Conservation (phyloP, 192 early-diverging fungal genomes). For the Linnemannia schmuckeri region DNA sequence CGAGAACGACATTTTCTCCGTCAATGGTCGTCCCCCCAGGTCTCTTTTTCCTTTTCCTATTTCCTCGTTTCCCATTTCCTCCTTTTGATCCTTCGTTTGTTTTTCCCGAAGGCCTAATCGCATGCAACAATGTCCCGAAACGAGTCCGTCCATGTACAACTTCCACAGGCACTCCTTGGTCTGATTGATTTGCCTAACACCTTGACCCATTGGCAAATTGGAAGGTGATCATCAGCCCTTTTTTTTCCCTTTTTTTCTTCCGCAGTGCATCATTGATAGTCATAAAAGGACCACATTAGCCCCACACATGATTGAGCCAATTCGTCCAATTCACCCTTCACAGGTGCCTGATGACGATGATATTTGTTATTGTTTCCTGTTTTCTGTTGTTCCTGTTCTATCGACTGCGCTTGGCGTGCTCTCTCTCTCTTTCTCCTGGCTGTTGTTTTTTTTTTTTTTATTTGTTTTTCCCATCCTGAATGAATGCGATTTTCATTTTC, state of each 20-base stretch:
- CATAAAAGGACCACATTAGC: background rate
- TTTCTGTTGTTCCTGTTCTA: background rate
- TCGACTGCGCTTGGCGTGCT: constrained; percentile 10
- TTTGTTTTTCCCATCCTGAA: background rate
- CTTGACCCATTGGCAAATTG: background rate
- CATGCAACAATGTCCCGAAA: background rate
- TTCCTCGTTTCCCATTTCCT: background rate
- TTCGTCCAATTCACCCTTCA: background rate
- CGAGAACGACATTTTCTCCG: too few species aligned
- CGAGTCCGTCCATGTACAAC: too few species aligned
- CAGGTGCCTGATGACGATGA: background rate
- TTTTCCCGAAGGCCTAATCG: background rate
- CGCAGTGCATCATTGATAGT: background rate
- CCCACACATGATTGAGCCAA: background rate
- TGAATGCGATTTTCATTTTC: background rate
- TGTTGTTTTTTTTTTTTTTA: background rate
- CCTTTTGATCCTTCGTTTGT: background rate
- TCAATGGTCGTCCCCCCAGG: too few species aligned
- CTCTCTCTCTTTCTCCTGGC: background rate
- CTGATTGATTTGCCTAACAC: background rate
- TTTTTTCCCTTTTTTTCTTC: background rate
- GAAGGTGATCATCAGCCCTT: background rate
- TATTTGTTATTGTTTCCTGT: background rate
- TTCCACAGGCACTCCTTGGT: too few species aligned
- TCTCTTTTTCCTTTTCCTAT: too few species aligned